Conservation (phyloP, 2,329 filamentous ascomycete species). For the Aspergillus intermedius region DNA sequence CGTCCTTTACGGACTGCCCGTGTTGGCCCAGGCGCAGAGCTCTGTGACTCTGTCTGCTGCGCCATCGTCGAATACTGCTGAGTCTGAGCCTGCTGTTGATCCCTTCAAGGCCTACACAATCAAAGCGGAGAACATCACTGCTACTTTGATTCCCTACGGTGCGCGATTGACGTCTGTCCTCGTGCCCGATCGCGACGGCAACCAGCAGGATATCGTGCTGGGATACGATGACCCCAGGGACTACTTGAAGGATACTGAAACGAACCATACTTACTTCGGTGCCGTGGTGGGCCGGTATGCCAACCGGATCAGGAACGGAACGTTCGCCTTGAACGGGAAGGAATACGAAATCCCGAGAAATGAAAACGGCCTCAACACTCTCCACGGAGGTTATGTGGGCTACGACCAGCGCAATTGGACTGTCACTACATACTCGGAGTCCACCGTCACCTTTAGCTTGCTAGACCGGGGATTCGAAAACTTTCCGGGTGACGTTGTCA, state of each 20-base stretch:
- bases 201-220: constrained; percentile 43
- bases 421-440: constrained; percentile 35
- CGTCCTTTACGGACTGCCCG: constrained; percentile 28
- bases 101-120: constrained; percentile 42
- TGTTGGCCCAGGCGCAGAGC: constrained; percentile 16
- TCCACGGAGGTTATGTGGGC: constrained; percentile 46
- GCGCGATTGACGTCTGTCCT: constrained; percentile 42
- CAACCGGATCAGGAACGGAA: constrained; percentile 52
- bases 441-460: constrained; percentile 42
- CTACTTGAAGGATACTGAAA: constrained; percentile 41
- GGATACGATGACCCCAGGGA: constrained; percentile 45
- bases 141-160: constrained; percentile 43
- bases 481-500: constrained; percentile 44
- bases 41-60: constrained; percentile 5
- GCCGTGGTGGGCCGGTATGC: constrained; percentile 48
- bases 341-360: constrained; percentile 46
- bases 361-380: constrained; percentile 47
- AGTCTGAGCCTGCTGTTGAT: constrained; percentile 9
- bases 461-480: constrained; percentile 38
- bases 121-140: constrained; percentile 42
- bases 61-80: constrained; percentile 5
- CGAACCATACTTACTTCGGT: constrained; percentile 44
- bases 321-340: constrained; percentile 45
- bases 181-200: constrained; percentile 46
- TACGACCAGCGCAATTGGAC: constrained; percentile 48